Evolutionary conservation across 768 basidiomycete species (phyloP), one percentile per base, ranked within the genome.

Genomic region (Trametes gibbosa): DNA sequence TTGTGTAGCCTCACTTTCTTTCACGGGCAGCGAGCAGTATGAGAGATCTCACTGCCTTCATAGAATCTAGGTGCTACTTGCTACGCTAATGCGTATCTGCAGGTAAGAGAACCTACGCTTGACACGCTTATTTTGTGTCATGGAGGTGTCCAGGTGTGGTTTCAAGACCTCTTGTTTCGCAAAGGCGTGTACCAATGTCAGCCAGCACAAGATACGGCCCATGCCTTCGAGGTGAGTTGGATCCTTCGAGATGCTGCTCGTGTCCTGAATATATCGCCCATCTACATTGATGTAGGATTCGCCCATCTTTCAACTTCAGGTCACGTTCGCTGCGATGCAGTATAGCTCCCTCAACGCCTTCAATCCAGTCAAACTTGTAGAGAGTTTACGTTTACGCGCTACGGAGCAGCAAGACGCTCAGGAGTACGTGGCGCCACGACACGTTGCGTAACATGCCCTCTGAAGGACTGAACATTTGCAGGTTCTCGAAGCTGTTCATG

Each of bases 11-110:
- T 24, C 5, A 8, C 19, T 49, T 21, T 25, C 50, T 37, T 35
- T 32, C 54, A 5, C 3, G 35, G 23, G 40, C 47, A 24, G 4
- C 40, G 53, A 46, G 42, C 43, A 42, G 37, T 47, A 10, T 32
- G 29, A 55, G 29, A 41, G 16, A 34, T 8, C 17, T 43, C 17
- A 39, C 6, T 1, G 5, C 19, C 2, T 13, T 23, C 10, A 12
- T 66, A 95, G 93, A 98, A 98, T 70, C 83, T 98, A 19, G 96
- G 96, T 4, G 95, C 95, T 17, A 98, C 96, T 3, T 98, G 96
- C 70, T 98, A 98, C 65, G 95, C 92, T 60, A 97, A 97, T 71
- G 93, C 93, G 19, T 97, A 90, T 62, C 79, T 98, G 45, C 95
- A 98, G 76, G 92, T 89, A 65, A 37, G 74, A 67, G 69, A 46